Evolutionary conservation across 768 basidiomycete genomes (phyloP), one percentile per base, ranked within the genome.

Genomic region (Leccinum barrowsii): DNA sequence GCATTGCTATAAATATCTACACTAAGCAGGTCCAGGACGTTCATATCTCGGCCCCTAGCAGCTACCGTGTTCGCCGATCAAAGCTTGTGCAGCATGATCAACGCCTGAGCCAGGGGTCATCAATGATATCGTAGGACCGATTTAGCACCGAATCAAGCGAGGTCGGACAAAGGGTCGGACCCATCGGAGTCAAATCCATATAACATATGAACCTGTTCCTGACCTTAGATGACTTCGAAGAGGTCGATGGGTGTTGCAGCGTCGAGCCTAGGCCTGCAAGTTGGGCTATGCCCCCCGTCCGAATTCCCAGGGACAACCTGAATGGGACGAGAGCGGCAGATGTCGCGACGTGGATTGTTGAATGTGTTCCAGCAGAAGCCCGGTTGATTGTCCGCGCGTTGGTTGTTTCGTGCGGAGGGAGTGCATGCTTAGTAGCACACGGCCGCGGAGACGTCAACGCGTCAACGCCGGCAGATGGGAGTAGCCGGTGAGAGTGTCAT

Each of bases 11-110:
- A 44, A 19, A 19, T 11, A 49, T 56, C 5, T 34, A 50, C 28
- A 28, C 2, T 28, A 28, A 28, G 28, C 28, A 28, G 28, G 28
- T 28, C 28, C 50, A 47, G 17, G 28, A 44, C 22, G 44, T 17
- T 44, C 22, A 52, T 32, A 42, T 49, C 50, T 56, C 58, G 58
- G 64, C 63, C 28, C 64, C 61, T 66, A 47, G 37, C 6, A 40
- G 52, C 44, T 32, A 40, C 50, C 13, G 11, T 12, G 21, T 48
- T 55, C 44, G 56, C 32, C 17, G 12, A 34, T 19, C 42, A 42
- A 12, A 19, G 42, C 19, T 44, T 42, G 40, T 17, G n/a, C n/a
- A 8, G 7, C n/a, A 11, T 12, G 42, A 19, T 44, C 42, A 44
- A 12, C 42, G 42, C 10, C 19, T 44, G 10, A 35, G 12, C 40